Base-by-base conservation (phyloP, 768 basidiomycete species). In the Hygrocybe punicea region DNA sequence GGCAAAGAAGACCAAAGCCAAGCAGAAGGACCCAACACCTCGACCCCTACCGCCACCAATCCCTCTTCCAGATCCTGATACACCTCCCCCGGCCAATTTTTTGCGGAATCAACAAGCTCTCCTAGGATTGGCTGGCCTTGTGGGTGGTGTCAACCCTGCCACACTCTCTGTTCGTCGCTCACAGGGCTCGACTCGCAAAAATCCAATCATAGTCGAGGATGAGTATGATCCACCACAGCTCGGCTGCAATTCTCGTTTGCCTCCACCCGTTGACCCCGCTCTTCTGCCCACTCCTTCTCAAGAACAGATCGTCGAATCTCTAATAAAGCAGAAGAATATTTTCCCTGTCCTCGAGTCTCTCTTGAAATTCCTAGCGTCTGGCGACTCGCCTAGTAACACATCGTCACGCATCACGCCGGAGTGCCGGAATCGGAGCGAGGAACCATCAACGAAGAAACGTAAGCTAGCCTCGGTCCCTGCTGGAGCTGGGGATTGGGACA, bases 401-500 rank as follows among this genome's bases (percentile, higher is more conserved):
- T 9, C 33, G 6, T 8, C 25, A 13, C 57, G 21, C 29, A 33
- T 16, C 23, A 61, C 53, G 17, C 47, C 37, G 14, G 49, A 51
- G 33, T 36, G 49, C 25, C n/a, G 37, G 9, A 36, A n/a, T 36
- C 7, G 7, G 37, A 48, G 37, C 50, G 42, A n/a, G n/a, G 42
- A 36, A 25, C 57, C 49, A 34, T 29, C 53, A 14, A 47, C 63
- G 17, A 91, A 89, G 70, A 84, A 81, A 58, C 79, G 88, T 25
- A 87, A 81, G 62, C 73, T 91, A 13, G 77, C 76, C 56, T 71
- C 75, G 8, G 88, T 92, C 13, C 90, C 90, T 34, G 90, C 90
- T 19, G 90, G 90, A 10, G 90, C 90, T 1, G 78, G 69, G 1
- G 88, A 91, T 64, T 92, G 90, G 90, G 88, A 91, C 62, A 81